phyloP scores from a whole-genome alignment of 176 grass and related monocot species.

The Avena atlantica region DNA sequence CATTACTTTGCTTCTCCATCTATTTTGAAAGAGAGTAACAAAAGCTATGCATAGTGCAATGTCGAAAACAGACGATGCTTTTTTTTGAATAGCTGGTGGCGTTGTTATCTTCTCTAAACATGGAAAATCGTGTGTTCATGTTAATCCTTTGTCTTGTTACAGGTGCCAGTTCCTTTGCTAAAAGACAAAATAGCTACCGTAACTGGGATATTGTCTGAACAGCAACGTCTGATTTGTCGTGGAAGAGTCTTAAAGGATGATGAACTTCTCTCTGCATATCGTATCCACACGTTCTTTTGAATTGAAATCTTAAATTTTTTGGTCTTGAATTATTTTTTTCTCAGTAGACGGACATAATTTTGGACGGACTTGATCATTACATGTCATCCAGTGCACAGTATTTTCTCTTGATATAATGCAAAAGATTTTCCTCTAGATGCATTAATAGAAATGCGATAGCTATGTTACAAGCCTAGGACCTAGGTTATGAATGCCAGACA shows the following conservation, averaged over 20 bases:
- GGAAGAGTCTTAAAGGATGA: slow-evolving; percentile 96
- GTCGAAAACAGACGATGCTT: not conserved
- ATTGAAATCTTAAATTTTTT: slow-evolving; percentile 20
- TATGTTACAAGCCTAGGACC: slow-evolving; percentile 4
- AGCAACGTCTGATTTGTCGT: slow-evolving; percentile 93
- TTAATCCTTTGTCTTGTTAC: slow-evolving; percentile 37
- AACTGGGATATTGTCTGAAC: slow-evolving; percentile 89
- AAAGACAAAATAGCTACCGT: slow-evolving; percentile 95
- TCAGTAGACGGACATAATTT: not conserved
- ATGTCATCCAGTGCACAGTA: slow-evolving; percentile 10
- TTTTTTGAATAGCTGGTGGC: slow-evolving; percentile 29
- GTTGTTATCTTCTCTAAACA: slow-evolving; percentile 30
- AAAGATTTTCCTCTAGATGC: not conserved
- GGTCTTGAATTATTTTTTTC: not conserved
- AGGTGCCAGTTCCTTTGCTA: slow-evolving; percentile 91
- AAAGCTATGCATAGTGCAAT: slow-evolving; percentile 17
- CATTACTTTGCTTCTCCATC: not conserved
- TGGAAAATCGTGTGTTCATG: not conserved
- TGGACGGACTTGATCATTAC: not conserved
- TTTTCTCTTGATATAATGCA: not conserved
- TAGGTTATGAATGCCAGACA: not conserved
- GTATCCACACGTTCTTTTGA: slow-evolving; percentile 67
- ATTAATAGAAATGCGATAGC: slow-evolving; percentile 1
- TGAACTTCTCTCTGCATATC: slow-evolving; percentile 93
- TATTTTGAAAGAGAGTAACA: slow-evolving; percentile 19